Conservation (phyloP, 2,329 filamentous ascomycete genomes). For the Polytolypa hystricis region DNA sequence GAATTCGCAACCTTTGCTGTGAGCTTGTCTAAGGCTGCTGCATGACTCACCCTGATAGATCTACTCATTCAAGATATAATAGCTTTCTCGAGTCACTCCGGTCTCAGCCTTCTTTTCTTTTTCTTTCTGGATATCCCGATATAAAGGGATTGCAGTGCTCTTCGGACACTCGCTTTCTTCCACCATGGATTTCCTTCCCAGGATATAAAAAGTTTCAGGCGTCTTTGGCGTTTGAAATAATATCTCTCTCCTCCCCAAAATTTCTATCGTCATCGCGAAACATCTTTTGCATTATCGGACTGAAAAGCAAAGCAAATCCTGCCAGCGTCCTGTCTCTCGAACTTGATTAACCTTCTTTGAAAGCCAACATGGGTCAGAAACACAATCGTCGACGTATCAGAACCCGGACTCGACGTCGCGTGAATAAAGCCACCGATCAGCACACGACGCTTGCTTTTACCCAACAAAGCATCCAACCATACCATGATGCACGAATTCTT, state of each 20-base stretch:
- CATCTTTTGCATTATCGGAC: not conserved
- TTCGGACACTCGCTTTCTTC: not conserved
- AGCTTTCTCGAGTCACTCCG: too few species aligned
- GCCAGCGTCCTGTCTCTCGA: too few species aligned
- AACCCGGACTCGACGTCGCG: constrained; percentile 28
- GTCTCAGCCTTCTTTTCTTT: not conserved
- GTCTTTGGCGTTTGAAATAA: constrained; percentile 3
- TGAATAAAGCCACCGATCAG: constrained; percentile 9
- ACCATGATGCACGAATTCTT: constrained; percentile 3
- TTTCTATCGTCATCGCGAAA: not conserved
- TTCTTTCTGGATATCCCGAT: not conserved
- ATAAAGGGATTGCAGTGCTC: constrained; percentile 1
- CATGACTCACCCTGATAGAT: too few species aligned
- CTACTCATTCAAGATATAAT: too few species aligned
- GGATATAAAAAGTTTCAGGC: not conserved
- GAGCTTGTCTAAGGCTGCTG: too few species aligned
- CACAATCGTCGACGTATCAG: constrained; percentile 37
- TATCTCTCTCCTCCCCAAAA: not conserved
- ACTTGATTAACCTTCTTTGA: too few species aligned
- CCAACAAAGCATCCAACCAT: constrained; percentile 13
- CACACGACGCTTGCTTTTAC: constrained; percentile 15
- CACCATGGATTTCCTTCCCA: not conserved
- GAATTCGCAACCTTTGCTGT: too few species aligned
- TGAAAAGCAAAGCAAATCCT: too few species aligned
- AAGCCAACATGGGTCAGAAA: constrained; percentile 34